phyloP scores from a whole-genome alignment of 169 alveolate species.

The Eimeria maxima region DNA sequence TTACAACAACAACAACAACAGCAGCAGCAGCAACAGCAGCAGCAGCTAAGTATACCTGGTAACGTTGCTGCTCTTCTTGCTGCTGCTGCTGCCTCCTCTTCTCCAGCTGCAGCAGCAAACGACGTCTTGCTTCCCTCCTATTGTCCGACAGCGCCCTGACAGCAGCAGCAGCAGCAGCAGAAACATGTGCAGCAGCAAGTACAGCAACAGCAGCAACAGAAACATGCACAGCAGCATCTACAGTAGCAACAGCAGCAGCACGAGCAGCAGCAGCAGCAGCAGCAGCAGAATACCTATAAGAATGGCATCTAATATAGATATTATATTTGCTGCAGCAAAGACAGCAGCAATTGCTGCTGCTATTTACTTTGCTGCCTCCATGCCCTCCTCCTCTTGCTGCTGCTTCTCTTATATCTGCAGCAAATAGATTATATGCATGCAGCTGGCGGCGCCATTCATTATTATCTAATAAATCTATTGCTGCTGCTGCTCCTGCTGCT shows the following conservation, averaged over 20 bases:
- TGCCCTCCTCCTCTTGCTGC: not conserved
- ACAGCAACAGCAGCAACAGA: no score
- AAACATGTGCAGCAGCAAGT: not conserved
- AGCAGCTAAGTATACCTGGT: not conserved
- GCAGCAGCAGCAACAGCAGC: not conserved
- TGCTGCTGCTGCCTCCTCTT: slow-evolving; percentile 43
- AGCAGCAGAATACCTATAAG: slow-evolving; percentile 20
- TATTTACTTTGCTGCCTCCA: not conserved
- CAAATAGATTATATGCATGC: not conserved
- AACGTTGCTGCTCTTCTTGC: not conserved
- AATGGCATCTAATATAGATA: not conserved
- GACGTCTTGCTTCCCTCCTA: slow-evolving; percentile 22
- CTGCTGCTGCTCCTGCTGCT: slow-evolving; percentile 59
- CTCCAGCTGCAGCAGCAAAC: slow-evolving; percentile 46
- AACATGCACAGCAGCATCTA: no score
- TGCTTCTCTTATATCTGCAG: slow-evolving; percentile 6
- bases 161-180: slow-evolving; percentile 11
- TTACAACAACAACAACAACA: not conserved
- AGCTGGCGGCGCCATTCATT: slow-evolving; percentile 11
- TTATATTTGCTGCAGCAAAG: slow-evolving; percentile 8
- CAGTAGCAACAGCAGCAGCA: no score
- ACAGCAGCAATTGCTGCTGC: slow-evolving; percentile 34
- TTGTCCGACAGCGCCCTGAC: slow-evolving; percentile 21
- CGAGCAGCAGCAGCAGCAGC: not conserved
- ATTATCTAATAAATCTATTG: slow-evolving; percentile 8